Base-by-base conservation (phyloP, 495 filamentous ascomycete species). In the Penicillium bovifimosum region DNA sequence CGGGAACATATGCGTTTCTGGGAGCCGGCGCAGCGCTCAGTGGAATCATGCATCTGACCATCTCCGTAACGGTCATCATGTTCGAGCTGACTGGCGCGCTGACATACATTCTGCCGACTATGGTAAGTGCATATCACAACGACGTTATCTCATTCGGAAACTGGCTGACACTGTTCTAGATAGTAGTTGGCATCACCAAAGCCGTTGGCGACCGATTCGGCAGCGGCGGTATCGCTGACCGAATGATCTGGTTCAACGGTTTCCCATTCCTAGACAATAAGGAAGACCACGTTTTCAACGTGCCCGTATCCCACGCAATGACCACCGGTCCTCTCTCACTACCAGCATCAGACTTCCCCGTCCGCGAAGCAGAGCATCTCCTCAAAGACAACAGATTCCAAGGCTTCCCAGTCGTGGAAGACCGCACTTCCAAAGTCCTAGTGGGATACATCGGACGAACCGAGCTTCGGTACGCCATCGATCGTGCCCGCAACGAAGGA, bases 221-320 rank as follows among this genome's bases (percentile, higher is more conserved):
- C 20, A 96, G 95, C 61, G 93, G 95, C 5, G 93, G 93, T 28
- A 97, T 98, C 50, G 93, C 93, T 10, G 93, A 98, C 68, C 86
- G 93, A 54, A 95, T 96, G 89, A 98, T 98, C 55, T 97, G 91
- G 91, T 96, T 96, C 76, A 98, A 88, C 62, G 93, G 93, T 14
- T 96, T 97, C 63, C 93, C 93, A 0, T 97, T 95, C 75, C 79
- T 98, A 4, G 93, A 98, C 70, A 96, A 90, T 69, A 98, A 98
- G 66, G 95, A 97, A 71, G 95, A 97, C 46, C 93, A 97, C 67
- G 90, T 90, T 42, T 96, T 97, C 68, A 92, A 92, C 32, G 93
- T 97, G 3, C 89, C 93, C 0, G 92, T 97, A 27, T 95, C 90
- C 4, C 83, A 88, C 54, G 89, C 88, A 52, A 97, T 96, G 93